Evolutionary conservation across 2,329 filamentous ascomycete genomes (phyloP), one percentile per base, ranked within the genome.

Genomic region (Massarina eburnea): DNA sequence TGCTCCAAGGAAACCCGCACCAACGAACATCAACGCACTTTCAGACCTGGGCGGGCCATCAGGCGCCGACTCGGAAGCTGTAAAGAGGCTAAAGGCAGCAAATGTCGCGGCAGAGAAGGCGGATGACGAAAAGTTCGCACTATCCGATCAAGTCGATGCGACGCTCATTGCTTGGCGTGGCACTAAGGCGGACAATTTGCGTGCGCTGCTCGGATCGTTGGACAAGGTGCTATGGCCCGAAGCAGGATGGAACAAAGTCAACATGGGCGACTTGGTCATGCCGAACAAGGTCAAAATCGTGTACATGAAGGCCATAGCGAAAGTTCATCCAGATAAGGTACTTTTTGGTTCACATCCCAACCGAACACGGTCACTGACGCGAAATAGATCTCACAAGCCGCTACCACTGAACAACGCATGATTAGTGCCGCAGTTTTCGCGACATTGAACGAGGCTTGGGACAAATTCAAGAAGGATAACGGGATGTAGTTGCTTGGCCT

Each of bases 241-340:
- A 33, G 89, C 90, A 52, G 91, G 90, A 3, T 99, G 94, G 94
- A 96, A 96, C 76, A 96, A 95, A 76, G 86, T 97, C 45, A 91
- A 90, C 24, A 83, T 99, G 83, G 86, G 91, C 54, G 94, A 99
- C 74, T 72, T 99, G 58, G 87, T 99, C 41, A 81, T 96, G 80
- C 85, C 91, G 26, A 91, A 89, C 58, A 96, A 92, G 78, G 94
- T 97, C 69, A 99, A 99, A 81, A 86, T 99, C 54, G 79, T 88
- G 49, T 99, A 99, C 68, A 97, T 99, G 94, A 96, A 96, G 81
- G 94, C 92, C 5, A 97, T 99, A 79, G 89, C 86, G 9, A 97
- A 96, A 79, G 94, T 94, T 58, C 94, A 99, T 79, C 94, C 94
- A 49, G 94, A 99, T 71, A 99, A 99, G 86, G 94, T 96, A 78